Base-by-base conservation (phyloP, 179 eudicot species). In the Beta lomatogona region DNA sequence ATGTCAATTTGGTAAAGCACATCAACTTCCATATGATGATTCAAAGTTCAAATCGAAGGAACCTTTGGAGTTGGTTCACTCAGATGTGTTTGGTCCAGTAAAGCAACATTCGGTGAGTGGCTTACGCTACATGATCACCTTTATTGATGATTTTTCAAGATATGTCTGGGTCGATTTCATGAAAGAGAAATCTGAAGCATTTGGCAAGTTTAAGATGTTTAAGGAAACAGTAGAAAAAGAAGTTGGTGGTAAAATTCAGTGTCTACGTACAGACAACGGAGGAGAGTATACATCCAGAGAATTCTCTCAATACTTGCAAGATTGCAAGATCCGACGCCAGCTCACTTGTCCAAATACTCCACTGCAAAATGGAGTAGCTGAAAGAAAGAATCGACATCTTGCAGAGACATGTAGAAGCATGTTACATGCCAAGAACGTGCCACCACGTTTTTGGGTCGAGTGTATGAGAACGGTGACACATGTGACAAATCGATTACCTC, bases 101-200 rank as follows among this genome's bases (percentile, higher is more conserved):
- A 77, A 77, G 21, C 81, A 78, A 78, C 60, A 46, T 18, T 78
- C 52, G 1, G 50, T 78, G 6, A 54, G 75, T 78, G 75, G 65
- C 10, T 19, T 50, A 25, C 53, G 75, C 25, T 78, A 78, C 36
- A 78, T 78, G 75, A 55, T 67, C 50, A 78, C 73, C 11, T 64
- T 78, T 5, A 78, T 66, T 66, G 80, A 78, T 66, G 80, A 78
- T 78, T 78, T 66, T 78, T 78, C 80, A 4, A 67, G 80, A 64
- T 64, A 64, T 77, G 22, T 64, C 6, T 77, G 60, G 73, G 73
- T 78, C 25, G 52, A 78, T 25, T 77, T 77, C 18, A 52, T 78
- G 22, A 78, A 78, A 21, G 79, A 60, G 21, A 77, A 63, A n/a
- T 77, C 22, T n/a, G 57, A 76, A 60, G 57, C 69, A 45, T n/a